Evolutionary conservation across 371 early-diverging fungal species (phyloP).

Genomic region (Mucor velutinosus): DNA sequence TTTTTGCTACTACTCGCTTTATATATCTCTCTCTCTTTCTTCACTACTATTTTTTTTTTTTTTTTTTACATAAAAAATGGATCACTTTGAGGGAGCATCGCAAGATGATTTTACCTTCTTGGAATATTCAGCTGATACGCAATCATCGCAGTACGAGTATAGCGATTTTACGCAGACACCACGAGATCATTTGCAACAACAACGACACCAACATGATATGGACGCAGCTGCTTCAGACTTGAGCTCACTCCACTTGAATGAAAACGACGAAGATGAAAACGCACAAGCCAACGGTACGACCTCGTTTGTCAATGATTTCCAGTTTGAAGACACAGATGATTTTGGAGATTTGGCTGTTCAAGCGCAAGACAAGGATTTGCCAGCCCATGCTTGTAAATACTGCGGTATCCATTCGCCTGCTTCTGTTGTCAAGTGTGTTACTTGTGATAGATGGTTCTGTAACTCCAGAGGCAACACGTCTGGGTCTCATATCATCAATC

Average conservation of each 20-base stretch:
- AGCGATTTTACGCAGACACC: slow-evolving; percentile 52
- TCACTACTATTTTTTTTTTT: neutral
- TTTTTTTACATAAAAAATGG: slow-evolving; percentile 28
- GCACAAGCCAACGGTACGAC: slow-evolving; percentile 30
- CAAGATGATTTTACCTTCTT: slow-evolving; percentile 59
- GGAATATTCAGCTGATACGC: slow-evolving; percentile 59
- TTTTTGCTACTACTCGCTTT: too few relatives aligned
- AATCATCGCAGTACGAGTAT: slow-evolving; percentile 69
- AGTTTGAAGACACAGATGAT: slow-evolving; percentile 55
- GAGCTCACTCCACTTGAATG: slow-evolving; percentile 32
- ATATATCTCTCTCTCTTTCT: neutral
- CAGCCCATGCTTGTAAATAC: slow-evolving; percentile 90
- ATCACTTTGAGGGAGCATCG: slow-evolving; percentile 51
- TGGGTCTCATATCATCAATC: slow-evolving; percentile 96
- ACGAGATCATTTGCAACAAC: slow-evolving; percentile 6
- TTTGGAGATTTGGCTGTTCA: slow-evolving; percentile 42
- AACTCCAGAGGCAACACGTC: slow-evolving; percentile 91
- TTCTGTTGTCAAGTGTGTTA: slow-evolving; percentile 92
- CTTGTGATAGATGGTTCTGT: slow-evolving; percentile 96
- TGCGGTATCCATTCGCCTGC: slow-evolving; percentile 92
- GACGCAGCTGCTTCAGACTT: slow-evolving; percentile 29
- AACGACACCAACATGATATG: slow-evolving; percentile 18
- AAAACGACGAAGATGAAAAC: slow-evolving; percentile 22
- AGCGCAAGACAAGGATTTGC: slow-evolving; percentile 63
- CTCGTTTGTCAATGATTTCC: slow-evolving; percentile 41